Base-by-base conservation (phyloP, 225 moss, liverwort and hornwort species). In the Sphagnum tenellum region DNA sequence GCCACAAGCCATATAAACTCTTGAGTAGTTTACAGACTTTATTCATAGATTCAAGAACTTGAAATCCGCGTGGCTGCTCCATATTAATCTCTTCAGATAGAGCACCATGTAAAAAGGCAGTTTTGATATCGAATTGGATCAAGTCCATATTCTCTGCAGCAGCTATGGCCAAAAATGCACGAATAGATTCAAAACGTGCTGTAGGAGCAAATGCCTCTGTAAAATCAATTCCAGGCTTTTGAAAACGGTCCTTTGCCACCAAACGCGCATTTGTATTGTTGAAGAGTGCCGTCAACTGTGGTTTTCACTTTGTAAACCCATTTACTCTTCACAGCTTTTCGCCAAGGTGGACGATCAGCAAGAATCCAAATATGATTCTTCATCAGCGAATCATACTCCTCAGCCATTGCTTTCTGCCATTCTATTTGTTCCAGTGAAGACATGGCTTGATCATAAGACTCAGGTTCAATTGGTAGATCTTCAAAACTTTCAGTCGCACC, bases 61-160 rank as follows among this genome's bases (percentile, higher is more conserved):
- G 47, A 61, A 47, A 69, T 12, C 69, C 69, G 2, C 12, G 47
- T 3, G 62, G 69, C 48, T 60, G 69, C 8, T 59, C 49, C 2
- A 69, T 60, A 49, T 59, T 62, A 4, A 69, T 69, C 11, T 47
- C 60, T 47, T 69, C 59, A 9, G 45, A 10, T 45, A 69, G 8
- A 9, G 13, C 5, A 10, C 57, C 47, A 69, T 69, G 29, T 4
- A 62, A 49, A 61, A 29, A 69, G 4, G 69, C 62, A 5, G 69
- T 69, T 61, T 69, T 58, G 49, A 69, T 49, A 61, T 69, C 62
- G 49, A 69, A 48, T 14, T 69, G 69, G 3, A 45, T 51, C 61
- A 69, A 12, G 5, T 58, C 57, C 48, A 60, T 14, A 29, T 58
- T 61, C 9, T 47, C 14, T 6, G 2, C 45, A 4, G 62, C 60